Evolutionary conservation across 352 stramenopile genomes (phyloP).

Genomic region (Blastocystis sp.): DNA sequence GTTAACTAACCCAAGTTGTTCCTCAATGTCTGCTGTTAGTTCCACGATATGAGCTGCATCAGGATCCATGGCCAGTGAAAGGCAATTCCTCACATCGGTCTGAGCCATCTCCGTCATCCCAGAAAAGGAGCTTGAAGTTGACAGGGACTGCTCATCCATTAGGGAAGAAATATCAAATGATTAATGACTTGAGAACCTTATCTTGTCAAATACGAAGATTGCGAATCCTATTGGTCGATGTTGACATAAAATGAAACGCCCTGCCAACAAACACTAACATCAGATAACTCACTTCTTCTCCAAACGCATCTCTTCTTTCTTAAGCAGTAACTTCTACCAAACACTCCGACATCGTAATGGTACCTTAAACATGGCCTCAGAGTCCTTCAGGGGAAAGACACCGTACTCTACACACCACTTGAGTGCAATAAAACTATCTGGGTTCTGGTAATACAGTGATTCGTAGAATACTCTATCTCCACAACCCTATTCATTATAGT

Average conservation of each 20-base stretch:
- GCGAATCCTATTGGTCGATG: neutral
- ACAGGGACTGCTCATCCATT: neutral
- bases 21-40: slow-evolving; percentile 32
- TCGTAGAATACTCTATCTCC: slow-evolving; percentile 85
- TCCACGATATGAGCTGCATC: slow-evolving; percentile 1
- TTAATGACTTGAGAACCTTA: neutral
- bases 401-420: slow-evolving; percentile 86
- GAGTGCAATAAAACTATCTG: slow-evolving; percentile 80
- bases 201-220: slow-evolving; percentile 26
- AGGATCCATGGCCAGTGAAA: slow-evolving; percentile 15
- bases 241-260: neutral
- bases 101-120: slow-evolving; percentile 15
- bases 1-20: neutral
- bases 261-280: neutral
- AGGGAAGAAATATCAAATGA: slow-evolving; percentile 48
- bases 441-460: slow-evolving; percentile 80
- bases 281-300: slow-evolving; percentile 36
- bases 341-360: neutral
- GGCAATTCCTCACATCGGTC: neutral
- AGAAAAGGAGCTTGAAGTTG: neutral
- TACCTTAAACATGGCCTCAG: slow-evolving; percentile 41
- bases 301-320: slow-evolving; percentile 42
- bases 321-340: slow-evolving; percentile 6
- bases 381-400: slow-evolving; percentile 73
- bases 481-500: slow-evolving; percentile 74